Evolutionary conservation across 2,329 filamentous ascomycete genomes (phyloP).

Genomic region (Dryadomyces quercus-mongolicae): DNA sequence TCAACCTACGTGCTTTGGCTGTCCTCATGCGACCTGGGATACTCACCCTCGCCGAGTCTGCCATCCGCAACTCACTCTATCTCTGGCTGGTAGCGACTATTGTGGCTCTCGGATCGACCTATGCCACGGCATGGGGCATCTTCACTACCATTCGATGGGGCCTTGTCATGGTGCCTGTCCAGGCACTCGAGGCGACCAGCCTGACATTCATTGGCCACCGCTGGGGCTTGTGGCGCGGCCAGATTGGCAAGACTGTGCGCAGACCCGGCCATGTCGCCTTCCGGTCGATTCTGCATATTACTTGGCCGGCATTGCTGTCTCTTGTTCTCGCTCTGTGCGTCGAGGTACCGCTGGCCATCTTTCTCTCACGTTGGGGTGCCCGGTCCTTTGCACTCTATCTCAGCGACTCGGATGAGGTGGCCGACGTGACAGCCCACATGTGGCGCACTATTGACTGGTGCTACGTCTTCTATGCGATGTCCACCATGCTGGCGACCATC

Average conservation of each 20-base stretch:
- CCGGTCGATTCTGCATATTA: constrained; percentile 20
- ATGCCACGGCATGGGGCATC: constrained; percentile 61
- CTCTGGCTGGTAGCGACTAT: constrained; percentile 58
- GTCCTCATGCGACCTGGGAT: constrained; percentile 44
- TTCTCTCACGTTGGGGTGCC: constrained; percentile 47
- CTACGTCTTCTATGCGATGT: constrained; percentile 57
- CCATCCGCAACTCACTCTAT: constrained; percentile 55
- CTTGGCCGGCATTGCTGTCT: constrained; percentile 40
- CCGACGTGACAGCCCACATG: constrained; percentile 52
- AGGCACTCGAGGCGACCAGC: constrained; percentile 52
- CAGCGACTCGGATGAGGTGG: constrained; percentile 42
- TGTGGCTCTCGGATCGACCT: constrained; percentile 47
- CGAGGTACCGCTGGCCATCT: constrained; percentile 50
- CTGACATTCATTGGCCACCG: constrained; percentile 54
- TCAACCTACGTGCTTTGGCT: constrained; percentile 30
- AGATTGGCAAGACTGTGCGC: constrained; percentile 13
- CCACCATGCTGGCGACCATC: constrained; percentile 52
- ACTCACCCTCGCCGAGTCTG: constrained; percentile 51
- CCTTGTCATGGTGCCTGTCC: constrained; percentile 60
- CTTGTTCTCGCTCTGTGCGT: constrained; percentile 38
- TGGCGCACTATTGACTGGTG: constrained; percentile 52
- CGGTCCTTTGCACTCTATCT: constrained; percentile 51
- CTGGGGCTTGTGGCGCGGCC: constrained; percentile 43
- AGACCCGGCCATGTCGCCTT: constrained; percentile 10
- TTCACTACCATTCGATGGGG: constrained; percentile 68